phyloP scores from a whole-genome alignment of 2,329 filamentous ascomycete genomes.

The Monosporascus ibericus region DNA sequence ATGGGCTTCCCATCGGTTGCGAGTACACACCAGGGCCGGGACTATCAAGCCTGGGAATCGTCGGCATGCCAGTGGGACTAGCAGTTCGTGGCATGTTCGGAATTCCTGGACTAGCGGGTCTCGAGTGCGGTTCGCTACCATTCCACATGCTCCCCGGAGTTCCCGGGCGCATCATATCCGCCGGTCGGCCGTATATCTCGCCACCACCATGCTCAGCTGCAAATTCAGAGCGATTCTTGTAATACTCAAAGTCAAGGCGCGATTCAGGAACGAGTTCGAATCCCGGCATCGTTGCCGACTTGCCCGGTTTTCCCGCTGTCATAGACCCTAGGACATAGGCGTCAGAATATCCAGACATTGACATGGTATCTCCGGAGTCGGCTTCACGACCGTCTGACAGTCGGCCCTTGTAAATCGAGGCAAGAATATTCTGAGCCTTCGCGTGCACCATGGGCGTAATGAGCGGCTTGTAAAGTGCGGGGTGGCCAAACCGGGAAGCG shows the following conservation, averaged over 20 bases:
- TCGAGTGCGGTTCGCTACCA: slow-evolving; percentile 36
- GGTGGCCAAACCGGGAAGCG: slow-evolving; percentile 79
- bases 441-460: slow-evolving; percentile 95
- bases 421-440: slow-evolving; percentile 79
- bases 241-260: slow-evolving; percentile 85
- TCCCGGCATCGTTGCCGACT: slow-evolving; percentile 50
- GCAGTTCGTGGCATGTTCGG: slow-evolving; percentile 20
- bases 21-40: slow-evolving; percentile 20
- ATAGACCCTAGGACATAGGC: slow-evolving; percentile 77
- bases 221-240: slow-evolving; percentile 86
- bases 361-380: slow-evolving; percentile 48
- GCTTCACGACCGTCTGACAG: slow-evolving; percentile 60
- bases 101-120: slow-evolving; percentile 44
- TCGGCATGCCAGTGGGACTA: slow-evolving; percentile 21
- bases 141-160: slow-evolving; percentile 52
- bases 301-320: slow-evolving; percentile 47
- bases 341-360: slow-evolving; percentile 72
- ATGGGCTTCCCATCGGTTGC: slow-evolving; percentile 17
- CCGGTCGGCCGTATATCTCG: slow-evolving; percentile 54
- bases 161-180: slow-evolving; percentile 54
- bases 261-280: slow-evolving; percentile 88
- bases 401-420: slow-evolving; percentile 79
- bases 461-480: slow-evolving; percentile 79
- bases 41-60: slow-evolving; percentile 17
- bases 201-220: slow-evolving; percentile 80